These are phyloP conservation scores for Coemansia sp. DNA, from an alignment of 192 early-diverging fungal genomes.

Conservation along the genomic window DNA sequence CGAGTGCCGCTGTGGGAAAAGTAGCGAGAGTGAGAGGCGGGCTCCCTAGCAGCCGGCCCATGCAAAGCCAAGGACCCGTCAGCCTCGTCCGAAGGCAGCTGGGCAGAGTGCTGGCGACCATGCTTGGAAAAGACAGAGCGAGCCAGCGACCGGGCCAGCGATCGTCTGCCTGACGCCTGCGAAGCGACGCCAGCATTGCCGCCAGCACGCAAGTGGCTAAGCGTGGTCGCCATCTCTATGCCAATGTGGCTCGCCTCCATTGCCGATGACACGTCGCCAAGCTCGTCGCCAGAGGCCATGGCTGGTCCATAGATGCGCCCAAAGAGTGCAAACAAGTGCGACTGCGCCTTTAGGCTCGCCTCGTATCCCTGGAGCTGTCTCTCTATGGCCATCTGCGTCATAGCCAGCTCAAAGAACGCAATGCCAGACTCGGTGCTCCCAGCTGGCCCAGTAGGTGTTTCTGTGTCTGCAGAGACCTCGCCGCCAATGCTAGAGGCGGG, in stretches of 20 bases:
- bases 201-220: constrained; percentile 5
- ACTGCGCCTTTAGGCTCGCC: constrained; percentile 55
- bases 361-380: constrained; percentile 56
- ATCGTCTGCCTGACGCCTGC: constrained; percentile 35
- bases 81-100: constrained; percentile 1
- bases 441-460: not conserved
- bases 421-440: constrained; percentile 55
- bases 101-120: constrained; percentile 10
- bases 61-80: not conserved
- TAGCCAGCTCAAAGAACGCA: constrained; percentile 59
- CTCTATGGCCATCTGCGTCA: constrained; percentile 60
- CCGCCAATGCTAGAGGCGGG: not conserved
- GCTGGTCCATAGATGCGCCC: constrained; percentile 46
- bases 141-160: constrained; percentile 42
- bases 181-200: constrained; percentile 4
- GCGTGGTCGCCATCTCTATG: constrained; percentile 5
- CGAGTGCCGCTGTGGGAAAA: constrained; percentile 20
- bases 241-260: constrained; percentile 9
- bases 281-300: constrained; percentile 12
- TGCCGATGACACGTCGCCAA: constrained; percentile 22
- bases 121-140: constrained; percentile 40
- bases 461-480: not conserved
- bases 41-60: not conserved
- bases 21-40: constrained; percentile 14
- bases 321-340: constrained; percentile 64